These are phyloP conservation scores for Xylaria flabelliformis DNA, from an alignment of 495 filamentous ascomycete genomes.

Conservation along the genomic window DNA sequence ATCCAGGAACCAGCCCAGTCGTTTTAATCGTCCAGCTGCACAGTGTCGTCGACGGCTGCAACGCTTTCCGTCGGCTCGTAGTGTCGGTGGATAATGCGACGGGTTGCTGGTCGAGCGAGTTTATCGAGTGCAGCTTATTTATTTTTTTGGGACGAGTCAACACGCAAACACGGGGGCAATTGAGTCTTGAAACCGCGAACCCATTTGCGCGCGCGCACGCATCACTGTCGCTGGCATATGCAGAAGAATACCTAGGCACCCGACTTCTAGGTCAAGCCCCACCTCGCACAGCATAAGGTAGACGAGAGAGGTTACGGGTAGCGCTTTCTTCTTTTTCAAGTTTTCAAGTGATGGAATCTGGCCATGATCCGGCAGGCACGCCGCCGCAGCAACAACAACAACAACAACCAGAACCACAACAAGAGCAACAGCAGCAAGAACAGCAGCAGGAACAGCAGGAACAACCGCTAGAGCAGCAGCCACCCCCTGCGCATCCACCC, in stretches of 20 bases:
- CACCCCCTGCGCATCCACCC: not conserved
- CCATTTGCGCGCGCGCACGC: not conserved
- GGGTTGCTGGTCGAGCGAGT: not conserved
- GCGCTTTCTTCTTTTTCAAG: not conserved
- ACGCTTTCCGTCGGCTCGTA: conserved; percentile 6
- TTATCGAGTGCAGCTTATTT: not conserved
- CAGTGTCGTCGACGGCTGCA: not conserved
- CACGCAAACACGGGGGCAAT: not conserved
- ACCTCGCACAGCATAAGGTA: not conserved
- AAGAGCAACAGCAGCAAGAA: not conserved
- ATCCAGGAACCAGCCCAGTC: not conserved
- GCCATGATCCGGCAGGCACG: conserved; percentile 13
- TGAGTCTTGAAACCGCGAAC: not conserved
- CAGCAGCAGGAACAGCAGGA: not conserved
- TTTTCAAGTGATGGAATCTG: conserved; percentile 22
- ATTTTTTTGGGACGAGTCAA: not conserved
- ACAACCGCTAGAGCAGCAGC: not conserved
- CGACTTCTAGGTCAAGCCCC: conserved; percentile 17
- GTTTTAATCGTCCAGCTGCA: no score
- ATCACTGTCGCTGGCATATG: not conserved
- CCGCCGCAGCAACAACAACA: conserved; percentile 7
- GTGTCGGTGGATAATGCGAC: conserved; percentile 4
- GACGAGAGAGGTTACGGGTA: not conserved
- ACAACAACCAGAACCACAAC: not conserved
- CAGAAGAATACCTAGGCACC: conserved; percentile 6